phyloP scores from a whole-genome alignment of 139 green algal species.

The Coelastrella sp. region DNA sequence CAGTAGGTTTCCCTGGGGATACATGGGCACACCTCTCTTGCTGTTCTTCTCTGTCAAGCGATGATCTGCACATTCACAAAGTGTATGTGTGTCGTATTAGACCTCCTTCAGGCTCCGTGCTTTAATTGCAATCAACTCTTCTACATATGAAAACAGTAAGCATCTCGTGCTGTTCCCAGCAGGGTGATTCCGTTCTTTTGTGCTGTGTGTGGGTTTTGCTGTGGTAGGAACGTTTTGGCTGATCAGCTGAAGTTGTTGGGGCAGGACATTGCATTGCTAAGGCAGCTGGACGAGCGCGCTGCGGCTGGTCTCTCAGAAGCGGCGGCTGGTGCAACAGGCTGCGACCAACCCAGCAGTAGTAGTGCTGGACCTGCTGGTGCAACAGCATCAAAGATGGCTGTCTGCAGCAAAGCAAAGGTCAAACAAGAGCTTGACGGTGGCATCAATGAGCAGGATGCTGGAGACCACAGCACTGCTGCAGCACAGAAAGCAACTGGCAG shows the following conservation, averaged over 20 bases:
- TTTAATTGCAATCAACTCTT: no score
- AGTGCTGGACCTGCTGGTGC: not conserved
- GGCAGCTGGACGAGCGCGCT: conserved; percentile 14
- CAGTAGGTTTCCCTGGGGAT: no score
- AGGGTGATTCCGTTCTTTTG: not conserved
- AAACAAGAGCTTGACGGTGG: not conserved
- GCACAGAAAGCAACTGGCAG: not conserved
- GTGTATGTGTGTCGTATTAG: no score
- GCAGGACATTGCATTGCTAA: not conserved
- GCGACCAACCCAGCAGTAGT: not conserved
- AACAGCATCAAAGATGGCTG: not conserved
- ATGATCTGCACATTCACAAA: no score
- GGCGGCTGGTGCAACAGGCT: not conserved
- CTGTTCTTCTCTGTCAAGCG: no score
- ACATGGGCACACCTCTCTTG: no score
- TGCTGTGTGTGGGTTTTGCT: not conserved
- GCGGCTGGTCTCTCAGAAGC: conserved; percentile 2
- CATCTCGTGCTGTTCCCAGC: not conserved
- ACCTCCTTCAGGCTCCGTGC: no score
- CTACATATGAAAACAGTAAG: no score
- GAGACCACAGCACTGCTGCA: not conserved
- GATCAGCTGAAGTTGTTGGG: conserved; percentile 25
- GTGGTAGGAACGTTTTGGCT: not conserved
- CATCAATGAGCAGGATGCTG: not conserved
- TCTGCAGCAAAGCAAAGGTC: not conserved